These are phyloP conservation scores for Cutaneotrichosporon cutaneum DNA, from an alignment of 1,284 basidiomycete genomes.

Conservation along the genomic window DNA sequence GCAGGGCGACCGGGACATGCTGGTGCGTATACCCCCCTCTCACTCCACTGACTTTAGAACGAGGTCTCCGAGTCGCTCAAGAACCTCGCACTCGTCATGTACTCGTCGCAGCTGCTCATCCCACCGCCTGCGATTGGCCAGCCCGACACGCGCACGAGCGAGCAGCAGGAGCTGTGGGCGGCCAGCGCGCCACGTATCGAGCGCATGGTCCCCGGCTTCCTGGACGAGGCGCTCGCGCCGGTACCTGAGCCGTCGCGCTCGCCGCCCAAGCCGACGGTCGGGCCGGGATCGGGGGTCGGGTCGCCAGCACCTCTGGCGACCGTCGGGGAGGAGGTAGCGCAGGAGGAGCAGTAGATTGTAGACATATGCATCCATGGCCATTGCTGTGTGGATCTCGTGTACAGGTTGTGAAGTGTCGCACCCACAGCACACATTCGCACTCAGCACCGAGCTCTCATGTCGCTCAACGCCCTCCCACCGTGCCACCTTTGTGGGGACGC, in stretches of 20 bases:
- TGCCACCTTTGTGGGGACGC: no score
- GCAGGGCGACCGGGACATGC: slow-evolving; percentile 78
- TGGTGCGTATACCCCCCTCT: slow-evolving; percentile 61
- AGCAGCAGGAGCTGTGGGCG: slow-evolving; percentile 75
- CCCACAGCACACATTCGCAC: no score
- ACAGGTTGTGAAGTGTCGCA: no score
- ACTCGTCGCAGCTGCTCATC: slow-evolving; percentile 76
- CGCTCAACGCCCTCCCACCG: no score
- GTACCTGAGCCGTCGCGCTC: background rate
- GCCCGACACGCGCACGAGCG: slow-evolving; percentile 61
- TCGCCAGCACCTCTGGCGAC: background rate
- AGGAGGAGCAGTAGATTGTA: slow-evolving; percentile 5
- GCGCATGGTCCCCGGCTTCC: slow-evolving; percentile 82
- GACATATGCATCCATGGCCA: background rate
- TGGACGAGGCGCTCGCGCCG: slow-evolving; percentile 57
- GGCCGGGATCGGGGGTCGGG: background rate
- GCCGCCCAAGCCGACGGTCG: background rate
- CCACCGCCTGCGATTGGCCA: slow-evolving; percentile 59
- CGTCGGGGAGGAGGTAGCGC: background rate
- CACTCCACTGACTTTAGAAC: slow-evolving; percentile 57
- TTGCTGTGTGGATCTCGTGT: no score
- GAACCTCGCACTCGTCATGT: slow-evolving; percentile 95
- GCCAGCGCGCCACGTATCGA: slow-evolving; percentile 81
- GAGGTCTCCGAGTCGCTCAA: slow-evolving; percentile 97
- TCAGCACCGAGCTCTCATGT: no score